phyloP scores from a whole-genome alignment of 345 rosid species.

The Schrenkiella parvula region DNA sequence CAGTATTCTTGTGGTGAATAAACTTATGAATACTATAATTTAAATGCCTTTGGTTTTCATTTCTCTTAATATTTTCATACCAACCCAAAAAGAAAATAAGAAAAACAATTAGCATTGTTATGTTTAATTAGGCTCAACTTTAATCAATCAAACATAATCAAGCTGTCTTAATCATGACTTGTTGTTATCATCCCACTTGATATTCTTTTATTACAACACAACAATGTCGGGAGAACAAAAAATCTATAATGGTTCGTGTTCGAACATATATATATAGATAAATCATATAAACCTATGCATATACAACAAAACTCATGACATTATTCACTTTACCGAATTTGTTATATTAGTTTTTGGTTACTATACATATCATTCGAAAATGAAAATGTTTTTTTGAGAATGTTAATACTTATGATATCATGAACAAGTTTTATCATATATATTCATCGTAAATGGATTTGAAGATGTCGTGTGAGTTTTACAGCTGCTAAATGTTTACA shows the following conservation, averaged over 20 bases:
- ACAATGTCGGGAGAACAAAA: neutral
- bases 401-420: neutral
- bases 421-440: neutral
- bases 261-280: neutral
- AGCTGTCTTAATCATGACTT: slow-evolving; percentile 26
- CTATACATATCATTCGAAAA: neutral
- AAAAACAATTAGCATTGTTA: neutral
- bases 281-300: neutral
- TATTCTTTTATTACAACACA: neutral
- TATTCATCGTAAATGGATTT: neutral
- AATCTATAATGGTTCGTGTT: neutral
- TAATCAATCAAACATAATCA: slow-evolving; percentile 21
- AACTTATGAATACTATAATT: too few relatives aligned
- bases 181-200: slow-evolving; percentile 13
- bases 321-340: neutral
- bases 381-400: neutral
- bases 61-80: neutral
- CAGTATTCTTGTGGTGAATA: neutral
- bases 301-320: neutral
- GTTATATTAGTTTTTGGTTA: neutral
- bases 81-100: neutral
- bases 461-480: neutral
- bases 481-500: neutral
- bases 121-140: slow-evolving; percentile 12
- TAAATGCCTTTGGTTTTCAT: neutral